These are phyloP conservation scores for Magnaporthiopsis rhizophila DNA, from an alignment of 2,329 filamentous ascomycete genomes.

Conservation along the genomic window DNA sequence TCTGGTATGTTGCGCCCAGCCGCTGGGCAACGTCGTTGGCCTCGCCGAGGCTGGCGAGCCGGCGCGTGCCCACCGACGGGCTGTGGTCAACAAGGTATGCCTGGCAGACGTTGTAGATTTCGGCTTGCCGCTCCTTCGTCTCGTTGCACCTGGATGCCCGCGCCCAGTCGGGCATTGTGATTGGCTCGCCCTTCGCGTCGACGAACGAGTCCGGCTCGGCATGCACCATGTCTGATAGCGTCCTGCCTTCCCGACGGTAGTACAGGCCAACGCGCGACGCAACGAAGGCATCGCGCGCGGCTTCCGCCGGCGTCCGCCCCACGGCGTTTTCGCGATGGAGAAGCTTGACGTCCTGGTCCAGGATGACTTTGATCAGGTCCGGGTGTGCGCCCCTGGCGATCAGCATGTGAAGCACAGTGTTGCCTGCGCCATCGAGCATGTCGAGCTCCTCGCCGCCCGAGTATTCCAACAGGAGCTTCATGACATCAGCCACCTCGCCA, in stretches of 20 bases:
- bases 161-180: not conserved
- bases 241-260: not conserved
- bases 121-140: not conserved
- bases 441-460: conserved; percentile 46
- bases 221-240: not conserved
- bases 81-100: conserved; percentile 5
- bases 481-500: conserved; percentile 29
- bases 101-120: conserved; percentile 6
- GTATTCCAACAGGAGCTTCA: conserved; percentile 41
- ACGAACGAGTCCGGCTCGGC: not conserved
- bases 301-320: conserved; percentile 63
- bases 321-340: conserved; percentile 68
- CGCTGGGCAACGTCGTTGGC: conserved; percentile 34
- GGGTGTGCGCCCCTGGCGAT: conserved; percentile 29
- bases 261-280: conserved; percentile 25
- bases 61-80: conserved; percentile 25
- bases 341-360: conserved; percentile 50
- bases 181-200: not conserved
- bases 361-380: conserved; percentile 32
- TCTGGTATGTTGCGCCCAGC: conserved; percentile 14
- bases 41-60: conserved; percentile 45
- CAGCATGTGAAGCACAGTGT: conserved; percentile 55
- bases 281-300: conserved; percentile 50
- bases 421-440: conserved; percentile 55
- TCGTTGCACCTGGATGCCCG: not conserved